Evolutionary conservation across 1,139 yeast species (phyloP), one percentile per base, ranked within the genome.

Genomic region (Starmera stellimalicola): DNA sequence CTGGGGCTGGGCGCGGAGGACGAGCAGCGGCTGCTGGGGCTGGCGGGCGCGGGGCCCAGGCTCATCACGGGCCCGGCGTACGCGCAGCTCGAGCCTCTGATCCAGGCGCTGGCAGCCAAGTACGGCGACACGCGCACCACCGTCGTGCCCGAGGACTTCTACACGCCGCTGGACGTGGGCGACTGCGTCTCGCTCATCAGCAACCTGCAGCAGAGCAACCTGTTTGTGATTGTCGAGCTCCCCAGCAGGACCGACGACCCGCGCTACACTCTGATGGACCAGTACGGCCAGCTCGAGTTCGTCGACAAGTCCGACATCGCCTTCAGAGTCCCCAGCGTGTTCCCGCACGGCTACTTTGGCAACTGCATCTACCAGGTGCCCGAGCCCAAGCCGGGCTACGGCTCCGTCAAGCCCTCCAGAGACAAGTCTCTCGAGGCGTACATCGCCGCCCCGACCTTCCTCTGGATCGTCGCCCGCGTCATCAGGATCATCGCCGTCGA

Each of bases 261-360:
- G 15, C 52, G 73, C 24, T 79, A 71, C 44, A 69, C 81, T 0
- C 65, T 74, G 39, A 58, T 76, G 32, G 68, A 70, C 37, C 62
- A 66, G 27, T 68, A 67, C 38, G 91, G 93, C 5, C 72, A 65
- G 31, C 55, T 80, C 6, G 47, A 61, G 2, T 75, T 68, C 55
- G 68, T 68, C 2, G 57, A 69, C 10, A 65, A 64, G 38, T 51
- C 58, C n/a, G 52, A 55, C 10, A 66, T 79, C 32, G 58, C 60
- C 29, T 50, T 72, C 25, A 58, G 87, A 35, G 57, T 80, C 9
- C 87, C 88, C 1, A 52, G 57, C 3, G 64, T 72, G 3, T 59
- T 73, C 26, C 77, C 78, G 0, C 38, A 43, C 23, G 37, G 35
- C 7, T 59, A 62, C 64, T 46, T 61, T 14, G 26, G 39, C 5